Base-by-base conservation (phyloP, 1,139 yeast species). In the Ogataea hybrid region DNA sequence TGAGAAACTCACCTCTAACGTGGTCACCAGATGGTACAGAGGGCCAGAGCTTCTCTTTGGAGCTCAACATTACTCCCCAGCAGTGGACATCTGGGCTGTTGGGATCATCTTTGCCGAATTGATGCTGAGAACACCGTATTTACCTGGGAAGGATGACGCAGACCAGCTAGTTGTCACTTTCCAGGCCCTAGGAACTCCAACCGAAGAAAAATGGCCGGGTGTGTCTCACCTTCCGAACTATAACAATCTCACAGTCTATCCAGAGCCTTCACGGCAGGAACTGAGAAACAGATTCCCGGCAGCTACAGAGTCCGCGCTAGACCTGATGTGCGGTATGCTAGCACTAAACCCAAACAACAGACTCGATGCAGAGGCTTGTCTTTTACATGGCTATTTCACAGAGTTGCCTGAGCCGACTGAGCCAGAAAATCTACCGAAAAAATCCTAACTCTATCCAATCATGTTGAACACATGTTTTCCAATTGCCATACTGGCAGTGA, bases 61-160 rank as follows among this genome's bases (percentile, higher is more conserved):
- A 0, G 90, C 97, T 1, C 76, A 80, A 41, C 95, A 88, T 59
- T 92, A 92, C 57, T 85, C 96, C 0, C 81, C 78, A 2, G 96
- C 95, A 0, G 78, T 92, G 3, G 98, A 92, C 63, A 71, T 88
- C 3, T 92, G 98, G 98, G 86, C 96, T 0, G 81, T 89, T 15
- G 98, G 98, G 1, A 79, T 87, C 5, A 90, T 92, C n/a, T 90
- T 89, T 68, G 97, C 97, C 0, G 98, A 92, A 58, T 69, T 92
- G 53, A 89, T 92, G 97, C 70, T 92, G 52, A 73, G 99, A 58
- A 87, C 88, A 2, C 98, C 99, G 1, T 92, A 92, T 60, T 67
- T 94, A 37, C 96, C 99, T 0, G 98, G 97, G 1, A 79, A 78
- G 51, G 92, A 87, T 52, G 98, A 92, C 62, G 65, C 80, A 1